Evolutionary conservation across 495 filamentous ascomycete genomes (phyloP), one percentile per base, ranked within the genome.

Genomic region (Penicillium simplicissimum): DNA sequence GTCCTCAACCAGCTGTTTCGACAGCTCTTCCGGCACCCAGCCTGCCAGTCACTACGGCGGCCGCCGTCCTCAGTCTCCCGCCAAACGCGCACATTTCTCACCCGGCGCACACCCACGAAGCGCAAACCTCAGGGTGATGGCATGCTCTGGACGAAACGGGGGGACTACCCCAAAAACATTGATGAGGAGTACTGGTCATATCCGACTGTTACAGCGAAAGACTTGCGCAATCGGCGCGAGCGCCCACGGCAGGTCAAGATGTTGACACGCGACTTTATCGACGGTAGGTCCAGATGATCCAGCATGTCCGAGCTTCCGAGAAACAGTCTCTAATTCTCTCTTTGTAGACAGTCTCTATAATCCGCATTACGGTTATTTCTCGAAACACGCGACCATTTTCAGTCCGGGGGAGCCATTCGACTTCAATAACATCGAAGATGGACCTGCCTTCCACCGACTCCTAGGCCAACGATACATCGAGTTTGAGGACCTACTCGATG

Each of bases 351-450:
- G 90, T 67, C 79, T 99, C 34, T 99, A 99, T 73, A 99, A 99
- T 73, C 94, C 93, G 0, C 79, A 93, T 71, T 99, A 99, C 67
- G 95, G 95, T 55, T 99, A 98, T 76, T 99, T 99, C 77, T 92
- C 93, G 35, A 96, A 97, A 72, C 92, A 96, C 71, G 95, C 89
- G 66, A 92, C 95, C 62, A 99, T 99, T 69, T 98, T 99, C 81
- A 89, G 85, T 17, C 91, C 93, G 6, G 92, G 91, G 31, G 85
- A 93, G 61, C 92, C 96, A n/a, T 98, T 99, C 79, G 77, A 95
- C 62, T 98, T 99, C 82, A 87, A 86, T 68, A 66, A 69, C 17
- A 84, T 99, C 52, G 76, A 83, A 59, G 91, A 96, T 74, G 95
- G 96, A 61, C 83, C 87, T 25, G 86, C 91, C 37, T 99, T 99